Conservation (phyloP, 768 basidiomycete genomes). For the Boletus patriciae region DNA sequence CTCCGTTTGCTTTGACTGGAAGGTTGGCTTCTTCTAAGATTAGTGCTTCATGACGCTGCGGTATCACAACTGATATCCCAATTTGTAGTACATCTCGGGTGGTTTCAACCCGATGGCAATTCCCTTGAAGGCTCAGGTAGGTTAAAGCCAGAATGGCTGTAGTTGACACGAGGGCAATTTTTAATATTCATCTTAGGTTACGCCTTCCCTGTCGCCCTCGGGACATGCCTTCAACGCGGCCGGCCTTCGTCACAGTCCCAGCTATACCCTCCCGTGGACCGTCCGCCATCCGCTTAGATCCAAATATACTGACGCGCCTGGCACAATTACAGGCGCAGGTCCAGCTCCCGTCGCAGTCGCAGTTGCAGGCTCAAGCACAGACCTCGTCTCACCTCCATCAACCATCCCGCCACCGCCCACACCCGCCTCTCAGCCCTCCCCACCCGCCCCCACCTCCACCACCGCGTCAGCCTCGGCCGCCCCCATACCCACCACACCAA, state of each 20-base stretch:
- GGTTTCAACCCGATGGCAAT: too few species aligned
- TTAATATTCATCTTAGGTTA: too few species aligned
- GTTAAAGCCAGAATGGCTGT: too few species aligned
- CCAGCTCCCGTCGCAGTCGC: constrained; percentile 16
- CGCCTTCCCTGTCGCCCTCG: constrained; percentile 3
- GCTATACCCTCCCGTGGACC: neutral
- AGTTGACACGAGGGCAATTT: too few species aligned
- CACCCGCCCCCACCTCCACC: neutral
- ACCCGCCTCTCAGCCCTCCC: neutral
- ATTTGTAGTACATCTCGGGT: too few species aligned
- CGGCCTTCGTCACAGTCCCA: constrained; percentile 1
- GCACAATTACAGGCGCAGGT: constrained; percentile 26
- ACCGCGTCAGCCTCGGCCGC: neutral
- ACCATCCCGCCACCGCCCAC: neutral
- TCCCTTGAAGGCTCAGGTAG: too few species aligned
- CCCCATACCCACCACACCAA: constrained; percentile 5
- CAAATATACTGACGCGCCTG: constrained; percentile 22
- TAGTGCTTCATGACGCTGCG: too few species aligned
- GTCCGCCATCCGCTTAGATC: constrained; percentile 20
- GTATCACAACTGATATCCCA: too few species aligned
- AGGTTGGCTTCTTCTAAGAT: too few species aligned
- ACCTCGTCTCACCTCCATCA: constrained; percentile 1
- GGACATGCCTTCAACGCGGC: neutral
- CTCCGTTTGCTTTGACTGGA: too few species aligned
- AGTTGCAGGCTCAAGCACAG: neutral